Evolutionary conservation across 371 early-diverging fungal genomes (phyloP).

Genomic region (Mortierella sp.): DNA sequence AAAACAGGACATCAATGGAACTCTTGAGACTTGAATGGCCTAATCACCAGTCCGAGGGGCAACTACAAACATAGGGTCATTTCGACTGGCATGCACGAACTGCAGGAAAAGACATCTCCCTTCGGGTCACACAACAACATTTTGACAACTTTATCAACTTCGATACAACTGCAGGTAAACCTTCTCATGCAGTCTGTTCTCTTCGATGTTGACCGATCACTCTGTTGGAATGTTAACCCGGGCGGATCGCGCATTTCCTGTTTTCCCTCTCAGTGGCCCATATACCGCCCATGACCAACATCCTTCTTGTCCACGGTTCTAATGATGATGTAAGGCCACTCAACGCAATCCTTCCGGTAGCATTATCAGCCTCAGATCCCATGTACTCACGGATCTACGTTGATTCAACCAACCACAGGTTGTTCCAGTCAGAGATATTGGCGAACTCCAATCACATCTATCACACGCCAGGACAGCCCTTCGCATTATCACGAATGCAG

Average conservation of each 20-base stretch:
- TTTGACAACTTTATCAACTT: slow-evolving; percentile 50
- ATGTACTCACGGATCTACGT: background rate
- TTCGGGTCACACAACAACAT: slow-evolving; percentile 37
- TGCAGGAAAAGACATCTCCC: slow-evolving; percentile 37
- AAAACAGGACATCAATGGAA: too few relatives aligned
- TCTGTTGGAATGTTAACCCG: too few relatives aligned
- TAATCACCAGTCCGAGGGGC: too few relatives aligned
- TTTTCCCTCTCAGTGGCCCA: slow-evolving; percentile 55
- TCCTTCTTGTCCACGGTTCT: slow-evolving; percentile 69
- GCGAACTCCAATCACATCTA: slow-evolving; percentile 57
- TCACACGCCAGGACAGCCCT: slow-evolving; percentile 62
- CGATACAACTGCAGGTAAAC: slow-evolving; percentile 38
- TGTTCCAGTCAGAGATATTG: slow-evolving; percentile 67
- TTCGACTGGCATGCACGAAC: slow-evolving; percentile 49
- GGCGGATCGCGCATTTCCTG: slow-evolving; percentile 22
- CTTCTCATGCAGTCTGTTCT: too few relatives aligned
- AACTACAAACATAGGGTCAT: slow-evolving; percentile 22
- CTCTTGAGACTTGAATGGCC: too few relatives aligned
- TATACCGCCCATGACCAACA: slow-evolving; percentile 65
- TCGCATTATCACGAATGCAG: slow-evolving; percentile 62
- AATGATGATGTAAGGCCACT: slow-evolving; percentile 57
- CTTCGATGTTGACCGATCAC: too few relatives aligned
- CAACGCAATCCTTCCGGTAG: background rate
- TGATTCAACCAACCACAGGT: slow-evolving; percentile 46
- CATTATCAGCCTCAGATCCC: too few relatives aligned